Conservation (phyloP, 129 eudicot genomes). For the Cynara cardunculus region DNA sequence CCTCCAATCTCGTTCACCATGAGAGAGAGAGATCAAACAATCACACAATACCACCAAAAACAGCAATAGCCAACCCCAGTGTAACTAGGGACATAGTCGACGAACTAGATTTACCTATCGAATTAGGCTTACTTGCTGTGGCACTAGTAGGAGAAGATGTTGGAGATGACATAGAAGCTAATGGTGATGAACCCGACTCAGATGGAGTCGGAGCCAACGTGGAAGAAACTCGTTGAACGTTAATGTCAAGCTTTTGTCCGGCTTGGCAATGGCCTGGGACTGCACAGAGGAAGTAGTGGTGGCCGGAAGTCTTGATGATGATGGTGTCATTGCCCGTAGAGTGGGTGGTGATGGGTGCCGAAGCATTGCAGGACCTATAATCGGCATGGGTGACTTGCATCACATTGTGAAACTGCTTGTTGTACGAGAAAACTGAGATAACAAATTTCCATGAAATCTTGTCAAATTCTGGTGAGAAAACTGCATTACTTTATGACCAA, state of each 20-base stretch:
- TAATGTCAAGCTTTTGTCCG: slow-evolving; percentile 82
- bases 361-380: slow-evolving; percentile 60
- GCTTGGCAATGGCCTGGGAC: slow-evolving; percentile 94
- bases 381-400: slow-evolving; percentile 82
- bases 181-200: slow-evolving; percentile 12
- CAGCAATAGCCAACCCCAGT: slow-evolving; percentile 23
- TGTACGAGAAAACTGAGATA: slow-evolving; percentile 69
- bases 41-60: slow-evolving; percentile 24
- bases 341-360: slow-evolving; percentile 69
- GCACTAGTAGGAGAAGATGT: slow-evolving; percentile 26
- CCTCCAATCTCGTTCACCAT: not conserved
- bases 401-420: slow-evolving; percentile 84
- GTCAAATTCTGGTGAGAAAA: not conserved
- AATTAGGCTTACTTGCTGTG: slow-evolving; percentile 15
- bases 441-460: not conserved
- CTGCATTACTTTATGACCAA: too few species aligned
- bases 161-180: slow-evolving; percentile 38
- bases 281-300: slow-evolving; percentile 76
- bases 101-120: slow-evolving; percentile 28
- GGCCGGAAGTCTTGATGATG: slow-evolving; percentile 46
- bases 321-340: slow-evolving; percentile 71
- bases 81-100: not conserved
- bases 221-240: slow-evolving; percentile 38
- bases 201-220: slow-evolving; percentile 46
- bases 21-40: not conserved